Base-by-base conservation (phyloP, 2,329 filamentous ascomycete genomes). In the Alternaria ventricosa region DNA sequence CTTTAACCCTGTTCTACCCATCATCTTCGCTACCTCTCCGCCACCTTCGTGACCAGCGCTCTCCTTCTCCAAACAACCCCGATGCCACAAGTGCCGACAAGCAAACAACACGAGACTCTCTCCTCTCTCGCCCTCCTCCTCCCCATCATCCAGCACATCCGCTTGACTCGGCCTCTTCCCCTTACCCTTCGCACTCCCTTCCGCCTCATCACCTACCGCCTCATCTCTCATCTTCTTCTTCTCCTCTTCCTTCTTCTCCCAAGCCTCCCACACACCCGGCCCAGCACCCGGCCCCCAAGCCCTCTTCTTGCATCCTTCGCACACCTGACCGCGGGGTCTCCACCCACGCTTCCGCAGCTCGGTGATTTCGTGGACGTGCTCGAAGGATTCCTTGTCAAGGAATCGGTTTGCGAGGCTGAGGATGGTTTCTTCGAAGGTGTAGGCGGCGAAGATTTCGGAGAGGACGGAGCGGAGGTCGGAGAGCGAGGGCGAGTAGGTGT, bases 361-460 rank as follows among this genome's bases (percentile, higher is more conserved):
- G 8, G 92, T 88, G 6, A 93, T 90, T 70, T 92, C 87, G 46
- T 89, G 85, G 36, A 99, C 93, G 67, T 92, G 91, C 44, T 91
- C 87, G 73, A 98, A 99, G 6, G 97, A 85, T 73, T 96, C 96
- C 70, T 93, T 90, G 66, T 97, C 94, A 0, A 99, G 85, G 60
- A 99, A 89, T 5, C 91, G 87, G 77, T 95, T 97, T 1, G 96
- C 93, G 4, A 99, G 87, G 2, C 87, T 86, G 20, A 99, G 86
- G 15, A 99, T 92, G 0, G 92, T 94, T 78, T 95, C 92, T 79
- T 99, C 96, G 77, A 98, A 97, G 0, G 94, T 91, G 77, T 99
- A 99, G 0, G 96, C 95, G 0, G 95, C 90, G 81, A 99, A 98
- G 59, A 99, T 95, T 12, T 94, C 96, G 1, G 89, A 85, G 2